These are phyloP conservation scores for Pyracantha coccinea DNA, from an alignment of 331 rosid species.

Conservation along the genomic window DNA sequence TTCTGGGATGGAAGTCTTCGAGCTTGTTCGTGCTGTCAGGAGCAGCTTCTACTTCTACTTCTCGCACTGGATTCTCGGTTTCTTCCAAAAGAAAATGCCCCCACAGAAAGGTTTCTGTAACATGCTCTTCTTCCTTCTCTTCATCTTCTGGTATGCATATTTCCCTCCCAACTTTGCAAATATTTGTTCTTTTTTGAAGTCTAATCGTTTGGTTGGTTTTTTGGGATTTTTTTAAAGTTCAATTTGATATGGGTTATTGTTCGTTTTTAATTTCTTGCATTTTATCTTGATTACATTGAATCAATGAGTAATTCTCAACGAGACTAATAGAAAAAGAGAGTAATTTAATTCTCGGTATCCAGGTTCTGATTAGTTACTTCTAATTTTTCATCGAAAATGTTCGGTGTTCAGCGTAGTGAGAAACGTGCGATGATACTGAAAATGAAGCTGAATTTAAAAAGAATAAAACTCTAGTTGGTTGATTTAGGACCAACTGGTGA, in stretches of 20 bases:
- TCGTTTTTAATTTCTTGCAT: neutral
- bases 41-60: conserved; percentile 10
- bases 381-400: neutral
- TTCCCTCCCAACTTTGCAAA: neutral
- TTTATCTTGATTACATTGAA: neutral
- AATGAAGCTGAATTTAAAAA: neutral
- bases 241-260: neutral
- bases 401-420: neutral
- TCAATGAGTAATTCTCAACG: neutral
- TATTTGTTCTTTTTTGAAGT: neutral
- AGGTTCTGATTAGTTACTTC: neutral
- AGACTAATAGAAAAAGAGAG: too few species aligned
- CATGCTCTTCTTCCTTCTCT: conserved; percentile 54
- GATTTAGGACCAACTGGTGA: neutral
- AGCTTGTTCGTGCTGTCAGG: conserved; percentile 38
- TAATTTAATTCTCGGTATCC: neutral
- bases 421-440: neutral
- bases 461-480: neutral
- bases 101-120: conserved; percentile 22
- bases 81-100: conserved; percentile 24
- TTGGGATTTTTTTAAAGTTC: neutral
- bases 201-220: neutral
- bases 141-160: conserved; percentile 45
- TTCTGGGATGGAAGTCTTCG: conserved; percentile 59
- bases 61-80: conserved; percentile 13